Evolutionary conservation across 768 basidiomycete species (phyloP), one percentile per base, ranked within the genome.

Genomic region (Kwoniella pini): DNA sequence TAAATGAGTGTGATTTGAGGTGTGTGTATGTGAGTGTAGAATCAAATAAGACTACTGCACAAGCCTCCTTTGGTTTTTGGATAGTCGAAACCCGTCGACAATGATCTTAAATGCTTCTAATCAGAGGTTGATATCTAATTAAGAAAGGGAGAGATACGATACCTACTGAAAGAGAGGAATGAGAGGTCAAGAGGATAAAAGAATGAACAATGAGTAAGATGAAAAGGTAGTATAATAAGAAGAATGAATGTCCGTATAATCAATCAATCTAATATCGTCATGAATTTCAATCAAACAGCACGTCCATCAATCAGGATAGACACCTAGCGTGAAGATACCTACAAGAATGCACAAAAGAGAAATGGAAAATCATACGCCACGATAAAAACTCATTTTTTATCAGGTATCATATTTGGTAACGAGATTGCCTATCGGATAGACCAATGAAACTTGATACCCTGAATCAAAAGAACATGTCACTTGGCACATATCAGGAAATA

Each of bases 401-500:
- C n/a, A n/a, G n/a, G n/a, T n/a, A n/a, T n/a, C n/a, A n/a, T n/a
- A 21, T n/a, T 28, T 10, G 30, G 11, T 50, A 21, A 28, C 15
- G 13, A 30, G 12, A 24, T 30, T 24, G 9, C 44, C 6, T 24
- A 46, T 46, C 44, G 40, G 33, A 13, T 1, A 30, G n/a, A 30
- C 30, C 48, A 13, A 13, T 19, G 19, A 19, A 26, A 12, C 24
- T 10, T 50, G n/a, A 28, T 2, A 33, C 17, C 27, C 27, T 24
- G 45, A 50, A 7, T 6, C 40, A 5, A 48, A 7, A 48, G 22
- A 48, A 24, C 30, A 31, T 30, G 24, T 50, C 48, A 50, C 48
- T 50, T 50, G 48, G 48, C 48, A 50, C 48, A 50, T 50, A 50
- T 50, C 48, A 50, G 48, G 48, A 50, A 50, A 50, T 50, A 50